Evolutionary conservation across 1,284 basidiomycete species (phyloP), one percentile per base, ranked within the genome.

Genomic region (Sanghuangporus weigelae): DNA sequence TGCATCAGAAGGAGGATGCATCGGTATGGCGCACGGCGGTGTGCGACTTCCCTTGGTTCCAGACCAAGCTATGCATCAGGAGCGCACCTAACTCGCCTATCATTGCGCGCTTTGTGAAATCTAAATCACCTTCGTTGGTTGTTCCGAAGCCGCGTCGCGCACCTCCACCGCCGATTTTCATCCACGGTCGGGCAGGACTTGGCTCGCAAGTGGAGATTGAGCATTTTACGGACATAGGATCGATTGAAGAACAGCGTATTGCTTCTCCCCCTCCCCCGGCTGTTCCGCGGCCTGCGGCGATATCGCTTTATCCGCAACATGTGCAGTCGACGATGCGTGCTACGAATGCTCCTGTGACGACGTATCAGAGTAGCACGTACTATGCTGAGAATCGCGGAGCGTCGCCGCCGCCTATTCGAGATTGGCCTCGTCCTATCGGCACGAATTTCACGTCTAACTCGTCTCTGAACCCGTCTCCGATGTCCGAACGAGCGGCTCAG

Each of bases 11-110:
- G 38, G 71, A 73, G 21, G 82, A 85, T 68, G 72, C 75, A 36
- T 72, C 73, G 3, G 75, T 89, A 50, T 90, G 87, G 86, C 71
- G 75, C 44, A 75, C 78, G 40, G 75, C 76, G 65, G 79, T 85
- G 46, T 79, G 80, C 57, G 73, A 77, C 63, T 82, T 85, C 68
- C 77, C 74, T 14, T 74, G 72, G 72, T 74, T 67, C 6, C 66
- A 70, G 48, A 60, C 69, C 31, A 72, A 70, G n/a, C 70, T 70
- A 48, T 61, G 64, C 49, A 62, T 75, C 36, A 66, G 69, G 49
- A 76, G 68, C 59, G 56, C 70, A 16, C 73, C 74, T 2, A 70
- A 68, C 59, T 72, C 77, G 5, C 77, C 78, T 4, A 67, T 70
- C 19, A 61, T 70, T 7, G 40, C 63, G 23, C 73, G 67, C 49